Percentiles rank a stretch among this genome's conserved stretches.
Conservation (phyloP, 257 asterid species). For the Capsicum baccatum region DNA sequence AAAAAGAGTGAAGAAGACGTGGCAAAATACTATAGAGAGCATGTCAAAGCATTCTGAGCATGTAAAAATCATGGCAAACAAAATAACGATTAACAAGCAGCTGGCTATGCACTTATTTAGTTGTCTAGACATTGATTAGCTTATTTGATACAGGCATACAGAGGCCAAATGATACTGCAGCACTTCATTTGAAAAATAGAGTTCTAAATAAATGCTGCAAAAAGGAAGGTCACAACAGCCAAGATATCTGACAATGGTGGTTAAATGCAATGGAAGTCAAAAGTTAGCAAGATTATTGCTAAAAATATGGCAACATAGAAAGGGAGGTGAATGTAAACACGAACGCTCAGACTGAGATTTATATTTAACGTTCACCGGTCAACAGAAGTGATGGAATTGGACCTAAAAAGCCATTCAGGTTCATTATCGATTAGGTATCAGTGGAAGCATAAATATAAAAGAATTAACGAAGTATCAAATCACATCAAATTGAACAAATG, state of each 20-base stretch:
- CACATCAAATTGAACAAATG: conserved; percentile 20
- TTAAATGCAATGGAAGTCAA: not conserved
- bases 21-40: no score
- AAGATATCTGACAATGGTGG: not conserved
- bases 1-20: no score
- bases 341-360: not conserved
- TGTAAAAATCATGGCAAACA: not conserved
- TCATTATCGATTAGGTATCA: no score
- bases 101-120: conserved; percentile 2
- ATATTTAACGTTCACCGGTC: not conserved
- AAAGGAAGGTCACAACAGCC: not conserved
- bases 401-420: not conserved
- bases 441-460: no score
- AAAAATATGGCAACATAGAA: not conserved
- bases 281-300: not conserved
- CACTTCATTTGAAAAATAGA: not conserved
- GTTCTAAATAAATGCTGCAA: not conserved
- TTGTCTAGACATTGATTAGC: not conserved
- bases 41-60: no score
- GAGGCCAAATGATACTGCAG: not conserved
- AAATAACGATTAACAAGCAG: not conserved
- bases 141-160: not conserved
- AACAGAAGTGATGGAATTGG: not conserved
- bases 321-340: not conserved
- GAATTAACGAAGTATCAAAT: not conserved